Evolutionary conservation across 169 alveolate species (phyloP).

Genomic region (Blepharisma undulans): DNA sequence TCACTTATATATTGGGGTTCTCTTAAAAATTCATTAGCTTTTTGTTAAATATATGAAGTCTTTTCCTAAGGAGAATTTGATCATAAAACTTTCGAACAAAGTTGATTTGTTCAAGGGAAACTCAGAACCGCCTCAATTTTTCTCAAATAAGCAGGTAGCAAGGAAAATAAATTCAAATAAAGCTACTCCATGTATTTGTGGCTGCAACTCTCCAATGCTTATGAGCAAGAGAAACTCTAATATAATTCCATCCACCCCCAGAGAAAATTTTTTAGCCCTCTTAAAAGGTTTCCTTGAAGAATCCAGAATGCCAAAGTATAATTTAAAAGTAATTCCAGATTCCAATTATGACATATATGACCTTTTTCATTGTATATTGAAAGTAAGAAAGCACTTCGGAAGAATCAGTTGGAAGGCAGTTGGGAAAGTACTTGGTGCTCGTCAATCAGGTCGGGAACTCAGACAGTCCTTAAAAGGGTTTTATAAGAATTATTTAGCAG

Average conservation of each 20-base stretch:
- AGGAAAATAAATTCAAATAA: not conserved
- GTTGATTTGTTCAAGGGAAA: not conserved
- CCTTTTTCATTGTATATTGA: slow-evolving; percentile 33
- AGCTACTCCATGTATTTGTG: slow-evolving; percentile 22
- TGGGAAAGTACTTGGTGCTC: not conserved
- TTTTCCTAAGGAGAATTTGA: not conserved
- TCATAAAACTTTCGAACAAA: not conserved
- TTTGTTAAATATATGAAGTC: not conserved
- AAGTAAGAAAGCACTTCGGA: slow-evolving; percentile 19
- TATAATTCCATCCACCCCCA: not conserved
- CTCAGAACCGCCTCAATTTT: not conserved
- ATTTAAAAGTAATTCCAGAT: not conserved
- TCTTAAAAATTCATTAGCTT: not conserved
- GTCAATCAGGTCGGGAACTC: not conserved
- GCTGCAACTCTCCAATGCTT: slow-evolving; percentile 37
- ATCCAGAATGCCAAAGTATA: not conserved
- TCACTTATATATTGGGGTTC: not conserved
- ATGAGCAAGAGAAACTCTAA: not conserved
- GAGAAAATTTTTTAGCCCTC: slow-evolving; percentile 19
- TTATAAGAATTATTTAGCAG: not conserved
- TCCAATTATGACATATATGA: slow-evolving; percentile 19
- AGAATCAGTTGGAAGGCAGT: slow-evolving; percentile 31
- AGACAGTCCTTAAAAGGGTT: not conserved
- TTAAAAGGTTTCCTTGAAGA: not conserved
- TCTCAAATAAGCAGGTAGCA: not conserved